A percentile compares a stretch with the other conserved stretches of the same genome.
These are phyloP conservation scores for Wickerhamomyces sp. DNA, from an alignment of 1,139 yeast genomes.

Conservation along the genomic window DNA sequence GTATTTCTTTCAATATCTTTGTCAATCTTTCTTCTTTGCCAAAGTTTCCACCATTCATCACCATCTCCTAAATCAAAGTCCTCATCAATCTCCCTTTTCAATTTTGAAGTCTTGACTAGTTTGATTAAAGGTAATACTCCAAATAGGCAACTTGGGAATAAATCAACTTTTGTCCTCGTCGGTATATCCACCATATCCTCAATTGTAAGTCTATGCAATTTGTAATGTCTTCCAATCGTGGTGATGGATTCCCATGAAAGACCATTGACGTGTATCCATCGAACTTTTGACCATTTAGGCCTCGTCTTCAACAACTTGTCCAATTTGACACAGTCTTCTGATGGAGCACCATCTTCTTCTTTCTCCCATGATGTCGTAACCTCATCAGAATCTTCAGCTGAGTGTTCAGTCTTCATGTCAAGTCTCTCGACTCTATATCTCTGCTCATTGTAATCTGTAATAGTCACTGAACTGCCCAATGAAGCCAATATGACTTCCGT, in stretches of 20 bases:
- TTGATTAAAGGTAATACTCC: constrained; percentile 46
- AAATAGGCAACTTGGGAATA: constrained; percentile 42
- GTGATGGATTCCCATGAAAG: constrained; percentile 50
- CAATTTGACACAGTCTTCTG: constrained; percentile 16
- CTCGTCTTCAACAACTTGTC: constrained; percentile 21
- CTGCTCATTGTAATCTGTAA: constrained; percentile 40
- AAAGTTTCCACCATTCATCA: constrained; percentile 10
- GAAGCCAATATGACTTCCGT: constrained; percentile 44
- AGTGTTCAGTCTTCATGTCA: constrained; percentile 25
- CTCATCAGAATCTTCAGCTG: constrained; percentile 3
- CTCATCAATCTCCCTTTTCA: constrained; percentile 1
- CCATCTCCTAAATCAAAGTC: background rate
- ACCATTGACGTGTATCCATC: constrained; percentile 54
- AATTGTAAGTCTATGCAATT: constrained; percentile 43
- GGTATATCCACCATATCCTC: constrained; percentile 58
- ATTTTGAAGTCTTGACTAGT: constrained; percentile 27
- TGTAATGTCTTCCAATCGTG: constrained; percentile 33
- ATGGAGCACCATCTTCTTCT: background rate
- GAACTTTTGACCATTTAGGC: constrained; percentile 42
- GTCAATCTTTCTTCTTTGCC: constrained; percentile 5
- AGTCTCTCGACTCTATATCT: constrained; percentile 37
- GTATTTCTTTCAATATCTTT: background rate
- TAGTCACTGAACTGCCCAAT: constrained; percentile 41
- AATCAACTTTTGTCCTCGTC: constrained; percentile 49
- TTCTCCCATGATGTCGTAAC: no score